Evolutionary conservation across 176 grass and related monocot genomes (phyloP).

Genomic region (Eremochloa ophiuroides): DNA sequence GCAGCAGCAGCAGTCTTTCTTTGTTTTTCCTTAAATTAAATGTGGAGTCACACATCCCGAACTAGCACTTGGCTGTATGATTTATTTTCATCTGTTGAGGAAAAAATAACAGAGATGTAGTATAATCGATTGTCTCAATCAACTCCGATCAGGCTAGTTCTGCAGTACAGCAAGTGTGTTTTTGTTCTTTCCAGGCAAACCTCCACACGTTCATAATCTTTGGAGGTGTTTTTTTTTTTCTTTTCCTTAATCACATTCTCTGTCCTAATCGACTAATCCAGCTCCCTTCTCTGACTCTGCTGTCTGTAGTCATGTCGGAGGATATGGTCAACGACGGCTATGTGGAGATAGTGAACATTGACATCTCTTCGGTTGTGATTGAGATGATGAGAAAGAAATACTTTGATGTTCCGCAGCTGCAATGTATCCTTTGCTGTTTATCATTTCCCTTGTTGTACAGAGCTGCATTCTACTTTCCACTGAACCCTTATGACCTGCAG

Average conservation of each 20-base stretch:
- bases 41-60: neutral
- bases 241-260: neutral
- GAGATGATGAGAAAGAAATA: conserved; percentile 96
- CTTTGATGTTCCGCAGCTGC: conserved; percentile 57
- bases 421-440: conserved; percentile 66
- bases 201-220: neutral
- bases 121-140: neutral
- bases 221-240: neutral
- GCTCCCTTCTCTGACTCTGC: conserved; percentile 9
- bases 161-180: neutral
- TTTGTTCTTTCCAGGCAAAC: neutral
- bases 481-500: conserved; percentile 51
- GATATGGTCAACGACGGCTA: conserved; percentile 95
- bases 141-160: neutral
- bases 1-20: neutral
- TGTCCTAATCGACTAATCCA: neutral
- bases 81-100: neutral
- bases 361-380: conserved; percentile 85
- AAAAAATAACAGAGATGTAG: neutral
- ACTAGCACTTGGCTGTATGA: neutral
- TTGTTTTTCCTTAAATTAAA: neutral
- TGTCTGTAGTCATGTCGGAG: conserved; percentile 82
- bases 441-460: neutral
- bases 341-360: conserved; percentile 82
- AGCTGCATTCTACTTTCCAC: neutral